Conservation (phyloP, 2,329 filamentous ascomycete genomes). For the Beauveria asiatica region DNA sequence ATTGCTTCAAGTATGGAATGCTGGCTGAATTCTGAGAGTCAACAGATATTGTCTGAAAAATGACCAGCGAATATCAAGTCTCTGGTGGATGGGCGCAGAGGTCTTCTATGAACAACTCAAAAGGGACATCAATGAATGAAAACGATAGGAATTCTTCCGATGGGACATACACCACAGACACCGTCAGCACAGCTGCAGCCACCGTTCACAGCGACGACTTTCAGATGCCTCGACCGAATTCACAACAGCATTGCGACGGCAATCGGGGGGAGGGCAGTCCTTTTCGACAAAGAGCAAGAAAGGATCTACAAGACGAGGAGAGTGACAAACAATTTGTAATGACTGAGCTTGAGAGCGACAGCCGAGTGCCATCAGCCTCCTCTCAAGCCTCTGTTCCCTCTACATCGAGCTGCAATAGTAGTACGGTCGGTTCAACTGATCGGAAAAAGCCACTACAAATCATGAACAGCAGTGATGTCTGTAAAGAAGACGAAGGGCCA, state of each 20-base stretch:
- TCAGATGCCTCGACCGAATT: neutral
- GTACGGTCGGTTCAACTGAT: neutral
- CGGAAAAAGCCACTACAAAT: neutral
- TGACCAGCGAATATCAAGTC: neutral
- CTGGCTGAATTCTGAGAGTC: neutral
- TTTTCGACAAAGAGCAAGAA: neutral
- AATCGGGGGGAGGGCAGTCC: neutral
- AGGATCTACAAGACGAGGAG: neutral
- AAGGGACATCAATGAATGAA: neutral
- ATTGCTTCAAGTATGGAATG: neutral
- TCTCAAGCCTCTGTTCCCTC: neutral
- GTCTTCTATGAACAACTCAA: neutral
- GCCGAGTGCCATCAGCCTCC: constrained; percentile 3
- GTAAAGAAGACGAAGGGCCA: neutral
- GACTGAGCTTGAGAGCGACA: neutral
- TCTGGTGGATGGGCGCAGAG: neutral
- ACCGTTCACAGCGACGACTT: constrained; percentile 11
- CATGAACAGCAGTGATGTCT: neutral
- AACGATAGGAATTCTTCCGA: neutral
- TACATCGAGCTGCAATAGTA: neutral
- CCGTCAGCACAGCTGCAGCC: neutral
- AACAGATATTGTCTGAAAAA: too few species aligned
- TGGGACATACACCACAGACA: too few species aligned
- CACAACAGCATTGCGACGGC: neutral
- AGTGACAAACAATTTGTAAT: neutral